Conservation (phyloP, 768 basidiomycete species). For the Phallus indusiatus region DNA sequence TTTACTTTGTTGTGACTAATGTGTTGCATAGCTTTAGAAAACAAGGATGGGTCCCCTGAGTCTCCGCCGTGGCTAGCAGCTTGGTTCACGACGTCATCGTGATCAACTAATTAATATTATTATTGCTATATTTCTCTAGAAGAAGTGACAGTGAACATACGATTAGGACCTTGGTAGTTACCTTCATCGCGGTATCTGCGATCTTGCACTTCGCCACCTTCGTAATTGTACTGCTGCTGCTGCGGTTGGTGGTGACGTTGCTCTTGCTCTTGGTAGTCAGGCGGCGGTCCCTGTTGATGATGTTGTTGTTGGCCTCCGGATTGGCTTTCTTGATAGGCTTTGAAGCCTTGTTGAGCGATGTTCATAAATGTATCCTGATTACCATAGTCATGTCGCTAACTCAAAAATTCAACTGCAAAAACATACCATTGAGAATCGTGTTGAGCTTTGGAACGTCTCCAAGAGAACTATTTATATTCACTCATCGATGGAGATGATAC, state of each 20-base stretch:
- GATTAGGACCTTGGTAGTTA: constrained; percentile 7
- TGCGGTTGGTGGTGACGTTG: constrained; percentile 18
- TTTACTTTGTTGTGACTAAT: constrained; percentile 43
- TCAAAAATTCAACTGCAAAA: neutral
- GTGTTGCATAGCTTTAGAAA: constrained; percentile 45
- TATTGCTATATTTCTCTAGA: constrained; percentile 11
- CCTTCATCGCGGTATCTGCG: constrained; percentile 2
- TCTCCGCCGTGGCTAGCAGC: constrained; percentile 40
- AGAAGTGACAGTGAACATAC: constrained; percentile 7
- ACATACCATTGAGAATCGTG: neutral
- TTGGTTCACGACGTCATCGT: constrained; percentile 47
- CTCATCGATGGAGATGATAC: neutral
- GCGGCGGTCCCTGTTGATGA: constrained; percentile 28
- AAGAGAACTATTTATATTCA: neutral
- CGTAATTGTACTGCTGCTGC: constrained; percentile 14
- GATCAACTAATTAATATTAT: constrained; percentile 38
- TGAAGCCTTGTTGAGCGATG: constrained; percentile 58
- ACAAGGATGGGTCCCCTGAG: constrained; percentile 48
- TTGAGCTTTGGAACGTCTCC: neutral
- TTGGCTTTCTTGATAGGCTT: constrained; percentile 43
- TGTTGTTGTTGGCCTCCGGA: constrained; percentile 22
- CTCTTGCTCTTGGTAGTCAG: constrained; percentile 29
- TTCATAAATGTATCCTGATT: constrained; percentile 56
- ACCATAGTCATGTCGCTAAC: neutral
- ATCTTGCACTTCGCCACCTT: constrained; percentile 18